Conservation (phyloP, 176 grass and related monocot species). For the Areca catechu region DNA sequence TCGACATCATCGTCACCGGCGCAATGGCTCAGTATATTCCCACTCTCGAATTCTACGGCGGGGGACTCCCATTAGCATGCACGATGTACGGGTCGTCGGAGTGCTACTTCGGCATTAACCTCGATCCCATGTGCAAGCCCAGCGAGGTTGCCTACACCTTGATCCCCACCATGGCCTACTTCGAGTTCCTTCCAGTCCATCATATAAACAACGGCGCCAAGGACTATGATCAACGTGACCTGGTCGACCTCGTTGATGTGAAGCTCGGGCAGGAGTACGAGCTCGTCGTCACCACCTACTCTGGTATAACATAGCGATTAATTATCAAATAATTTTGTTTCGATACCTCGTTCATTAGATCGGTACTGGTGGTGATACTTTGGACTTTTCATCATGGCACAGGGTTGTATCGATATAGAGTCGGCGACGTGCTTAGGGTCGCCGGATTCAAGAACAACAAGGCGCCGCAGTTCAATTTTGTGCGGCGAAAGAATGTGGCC, state of each 20-base stretch:
- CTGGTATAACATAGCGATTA: slow-evolving; percentile 20
- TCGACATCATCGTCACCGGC: slow-evolving; percentile 92
- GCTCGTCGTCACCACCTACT: slow-evolving; percentile 92
- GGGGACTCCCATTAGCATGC: slow-evolving; percentile 61
- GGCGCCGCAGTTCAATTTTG: slow-evolving; percentile 83
- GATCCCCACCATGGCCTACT: slow-evolving; percentile 95
- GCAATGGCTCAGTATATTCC: slow-evolving; percentile 97
- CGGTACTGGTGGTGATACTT: too few species aligned
- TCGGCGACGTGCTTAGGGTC: slow-evolving; percentile 87
- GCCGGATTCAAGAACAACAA: slow-evolving; percentile 80
- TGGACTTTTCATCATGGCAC: not conserved
- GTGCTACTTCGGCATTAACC: slow-evolving; percentile 94
- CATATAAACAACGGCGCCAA: slow-evolving; percentile 5
- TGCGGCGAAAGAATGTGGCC: slow-evolving; percentile 86
- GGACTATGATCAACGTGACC: slow-evolving; percentile 42
- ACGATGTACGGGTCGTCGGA: slow-evolving; percentile 97
- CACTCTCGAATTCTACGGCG: slow-evolving; percentile 80
- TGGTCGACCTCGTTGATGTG: slow-evolving; percentile 69
- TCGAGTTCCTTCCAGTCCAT: slow-evolving; percentile 70
- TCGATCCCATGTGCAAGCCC: slow-evolving; percentile 86
- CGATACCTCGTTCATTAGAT: too few species aligned
- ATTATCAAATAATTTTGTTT: too few species aligned
- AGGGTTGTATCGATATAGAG: slow-evolving; percentile 91
- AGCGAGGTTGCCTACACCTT: slow-evolving; percentile 83
- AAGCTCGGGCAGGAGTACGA: slow-evolving; percentile 83